phyloP scores from a whole-genome alignment of 73 alveolate species.

The Loxodes magnus region DNA sequence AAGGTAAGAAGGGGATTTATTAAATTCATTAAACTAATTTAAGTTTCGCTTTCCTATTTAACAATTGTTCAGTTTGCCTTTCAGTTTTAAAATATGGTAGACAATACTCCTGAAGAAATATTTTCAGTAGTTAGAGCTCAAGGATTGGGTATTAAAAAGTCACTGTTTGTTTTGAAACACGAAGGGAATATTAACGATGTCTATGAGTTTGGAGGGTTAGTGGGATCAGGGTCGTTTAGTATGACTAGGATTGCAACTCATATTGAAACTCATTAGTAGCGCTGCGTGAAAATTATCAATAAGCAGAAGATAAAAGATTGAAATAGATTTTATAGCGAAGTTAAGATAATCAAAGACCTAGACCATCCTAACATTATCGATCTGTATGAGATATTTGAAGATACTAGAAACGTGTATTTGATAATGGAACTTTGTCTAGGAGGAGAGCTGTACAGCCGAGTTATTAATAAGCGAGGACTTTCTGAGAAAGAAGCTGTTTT shows the following conservation, averaged over 20 bases:
- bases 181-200: conserved; percentile 1
- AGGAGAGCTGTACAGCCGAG: conserved; percentile 21
- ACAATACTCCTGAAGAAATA: too few species aligned
- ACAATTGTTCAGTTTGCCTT: too few species aligned
- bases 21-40: too few species aligned
- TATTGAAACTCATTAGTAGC: conserved; percentile 11
- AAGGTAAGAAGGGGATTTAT: too few species aligned
- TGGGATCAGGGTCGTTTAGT: conserved; percentile 79
- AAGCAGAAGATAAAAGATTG: conserved; percentile 21
- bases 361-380: conserved; percentile 61
- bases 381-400: conserved; percentile 54
- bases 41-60: too few species aligned
- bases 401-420: conserved; percentile 14
- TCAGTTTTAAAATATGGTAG: too few species aligned
- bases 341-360: conserved; percentile 37
- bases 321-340: conserved; percentile 37
- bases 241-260: conserved; percentile 43
- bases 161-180: background rate
- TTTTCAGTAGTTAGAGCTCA: too few species aligned
- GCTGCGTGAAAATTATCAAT: conserved; percentile 44
- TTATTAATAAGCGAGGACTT: conserved; percentile 19
- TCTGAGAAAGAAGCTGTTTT: conserved; percentile 34
- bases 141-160: conserved; percentile 1
- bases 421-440: conserved; percentile 34
- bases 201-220: conserved; percentile 11